phyloP scores from a whole-genome alignment of 1,284 basidiomycete genomes.

The Puccinia novopanici region DNA sequence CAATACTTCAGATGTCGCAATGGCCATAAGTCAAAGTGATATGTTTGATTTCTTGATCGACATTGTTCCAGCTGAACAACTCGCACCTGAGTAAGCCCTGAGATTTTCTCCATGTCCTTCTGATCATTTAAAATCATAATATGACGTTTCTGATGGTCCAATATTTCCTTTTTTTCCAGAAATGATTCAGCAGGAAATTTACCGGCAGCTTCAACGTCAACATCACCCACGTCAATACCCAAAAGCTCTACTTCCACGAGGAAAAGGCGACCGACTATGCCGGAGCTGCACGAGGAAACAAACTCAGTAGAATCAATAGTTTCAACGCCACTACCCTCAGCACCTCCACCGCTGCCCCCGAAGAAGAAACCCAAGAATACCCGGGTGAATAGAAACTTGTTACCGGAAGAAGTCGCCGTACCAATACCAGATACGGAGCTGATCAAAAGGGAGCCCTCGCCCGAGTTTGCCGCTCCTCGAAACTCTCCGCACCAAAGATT shows the following conservation, averaged over 20 bases:
- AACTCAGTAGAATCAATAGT: conserved; percentile 2
- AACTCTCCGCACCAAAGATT: conserved; percentile 7
- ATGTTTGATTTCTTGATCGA: conserved; percentile 59
- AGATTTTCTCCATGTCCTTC: not conserved
- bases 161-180: not conserved
- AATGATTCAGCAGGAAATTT: conserved; percentile 11
- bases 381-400: conserved; percentile 20
- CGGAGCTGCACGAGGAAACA: not conserved
- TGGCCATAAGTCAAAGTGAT: conserved; percentile 57
- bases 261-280: conserved; percentile 11
- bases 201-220: conserved; percentile 2
- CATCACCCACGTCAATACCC: conserved; percentile 11
- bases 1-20: conserved; percentile 57
- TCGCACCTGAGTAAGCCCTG: not conserved
- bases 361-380: conserved; percentile 30
- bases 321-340: conserved; percentile 1
- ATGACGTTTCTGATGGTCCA: not conserved
- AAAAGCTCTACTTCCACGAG: conserved; percentile 9
- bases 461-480: conserved; percentile 11
- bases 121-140: not conserved
- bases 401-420: conserved; percentile 42
- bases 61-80: conserved; percentile 56
- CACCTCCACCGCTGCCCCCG: not conserved
- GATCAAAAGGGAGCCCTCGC: conserved; percentile 9
- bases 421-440: conserved; percentile 35